phyloP scores from a whole-genome alignment of 306 rosid genomes.

The Castanopsis chinensis region DNA sequence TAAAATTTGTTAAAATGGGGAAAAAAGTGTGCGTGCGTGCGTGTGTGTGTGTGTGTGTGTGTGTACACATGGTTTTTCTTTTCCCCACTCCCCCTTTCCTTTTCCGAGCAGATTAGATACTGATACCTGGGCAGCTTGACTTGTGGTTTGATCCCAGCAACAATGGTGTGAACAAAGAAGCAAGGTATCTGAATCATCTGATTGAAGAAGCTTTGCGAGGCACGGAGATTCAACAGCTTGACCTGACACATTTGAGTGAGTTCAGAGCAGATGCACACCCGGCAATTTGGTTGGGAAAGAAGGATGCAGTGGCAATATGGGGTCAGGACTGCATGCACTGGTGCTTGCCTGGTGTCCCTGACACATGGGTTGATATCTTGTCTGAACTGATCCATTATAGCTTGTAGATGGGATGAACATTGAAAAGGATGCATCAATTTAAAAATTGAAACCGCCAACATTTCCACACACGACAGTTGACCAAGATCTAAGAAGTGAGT shows the following conservation, averaged over 20 bases:
- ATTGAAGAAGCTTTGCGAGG: constrained; percentile 54
- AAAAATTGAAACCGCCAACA: not conserved
- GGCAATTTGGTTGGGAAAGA: constrained; percentile 85
- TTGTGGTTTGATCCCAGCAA: constrained; percentile 85
- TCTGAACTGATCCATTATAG: constrained; percentile 48
- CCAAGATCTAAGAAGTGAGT: not conserved
- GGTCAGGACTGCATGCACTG: constrained; percentile 98
- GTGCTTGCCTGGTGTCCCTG: constrained; percentile 94
- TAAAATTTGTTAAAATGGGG: too few species aligned
- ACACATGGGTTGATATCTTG: constrained; percentile 87
- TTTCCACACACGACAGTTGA: not conserved
- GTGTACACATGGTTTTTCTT: too few species aligned
- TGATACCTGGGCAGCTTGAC: constrained; percentile 76
- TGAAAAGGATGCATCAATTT: not conserved
- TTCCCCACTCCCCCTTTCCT: constrained; percentile 1
- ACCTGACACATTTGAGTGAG: constrained; percentile 71
- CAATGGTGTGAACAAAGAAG: constrained; percentile 83
- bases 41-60: too few species aligned
- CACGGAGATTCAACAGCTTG: constrained; percentile 56
- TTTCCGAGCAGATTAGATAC: constrained; percentile 20
- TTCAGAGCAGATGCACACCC: constrained; percentile 96
- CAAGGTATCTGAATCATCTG: constrained; percentile 62
- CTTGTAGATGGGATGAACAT: constrained; percentile 21
- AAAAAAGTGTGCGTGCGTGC: too few species aligned
- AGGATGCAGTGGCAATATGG: constrained; percentile 81